phyloP scores from a whole-genome alignment of 108 stramenopile genomes.

The Poteriospumella lacustris region DNA sequence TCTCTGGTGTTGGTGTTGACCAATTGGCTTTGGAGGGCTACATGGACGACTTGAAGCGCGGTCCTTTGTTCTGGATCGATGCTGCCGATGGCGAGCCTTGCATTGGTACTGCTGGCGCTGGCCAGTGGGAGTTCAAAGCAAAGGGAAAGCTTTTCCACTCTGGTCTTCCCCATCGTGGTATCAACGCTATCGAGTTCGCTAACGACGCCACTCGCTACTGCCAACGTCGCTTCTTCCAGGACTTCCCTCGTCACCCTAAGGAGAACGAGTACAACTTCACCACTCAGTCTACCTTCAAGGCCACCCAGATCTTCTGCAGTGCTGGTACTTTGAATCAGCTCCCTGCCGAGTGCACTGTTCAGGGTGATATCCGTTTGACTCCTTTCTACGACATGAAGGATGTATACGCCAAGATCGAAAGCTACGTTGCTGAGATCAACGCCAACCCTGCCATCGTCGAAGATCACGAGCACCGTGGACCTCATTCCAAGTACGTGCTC shows the following conservation, averaged over 20 bases:
- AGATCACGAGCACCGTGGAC: conserved; percentile 34
- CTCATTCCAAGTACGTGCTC: conserved; percentile 58
- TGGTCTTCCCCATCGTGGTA: conserved; percentile 53
- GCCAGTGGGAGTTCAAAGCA: conserved; percentile 58
- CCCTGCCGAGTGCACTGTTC: conserved; percentile 52
- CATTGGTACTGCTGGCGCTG: conserved; percentile 48
- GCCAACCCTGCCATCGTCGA: conserved; percentile 40
- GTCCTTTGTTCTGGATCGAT: conserved; percentile 60
- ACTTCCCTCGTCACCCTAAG: conserved; percentile 53
- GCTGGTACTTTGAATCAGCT: conserved; percentile 60
- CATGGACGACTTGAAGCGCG: conserved; percentile 53
- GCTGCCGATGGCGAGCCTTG: conserved; percentile 61
- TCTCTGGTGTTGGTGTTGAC: conserved; percentile 56
- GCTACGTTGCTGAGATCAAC: conserved; percentile 58
- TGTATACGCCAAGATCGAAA: conserved; percentile 38
- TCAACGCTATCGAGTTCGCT: conserved; percentile 58
- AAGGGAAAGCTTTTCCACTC: conserved; percentile 56
- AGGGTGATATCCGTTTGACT: conserved; percentile 57
- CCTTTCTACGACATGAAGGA: conserved; percentile 56
- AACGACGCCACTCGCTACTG: conserved; percentile 40
- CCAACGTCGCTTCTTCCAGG: conserved; percentile 51
- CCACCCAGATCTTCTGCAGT: conserved; percentile 56
- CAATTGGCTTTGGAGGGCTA: conserved; percentile 47
- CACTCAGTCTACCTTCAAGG: conserved; percentile 60
- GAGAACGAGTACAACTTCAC: conserved; percentile 53